These are phyloP conservation scores for Aspergillus sergii DNA, from an alignment of 2,329 filamentous ascomycete genomes.

Conservation along the genomic window DNA sequence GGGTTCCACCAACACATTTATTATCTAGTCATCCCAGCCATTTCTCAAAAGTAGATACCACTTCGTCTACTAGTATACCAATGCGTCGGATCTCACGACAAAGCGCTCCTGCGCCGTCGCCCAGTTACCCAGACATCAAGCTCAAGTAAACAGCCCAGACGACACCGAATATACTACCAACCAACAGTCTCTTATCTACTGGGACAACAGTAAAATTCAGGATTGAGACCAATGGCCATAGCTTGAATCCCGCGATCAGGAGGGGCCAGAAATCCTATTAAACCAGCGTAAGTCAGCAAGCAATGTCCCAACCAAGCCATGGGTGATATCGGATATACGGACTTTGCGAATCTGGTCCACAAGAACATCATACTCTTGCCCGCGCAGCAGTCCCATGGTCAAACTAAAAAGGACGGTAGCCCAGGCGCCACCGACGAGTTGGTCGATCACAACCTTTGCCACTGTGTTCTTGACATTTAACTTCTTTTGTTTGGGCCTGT, in stretches of 20 bases:
- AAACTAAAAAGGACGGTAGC: conserved; percentile 61
- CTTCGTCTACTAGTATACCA: background rate
- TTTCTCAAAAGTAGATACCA: background rate
- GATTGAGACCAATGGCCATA: conserved; percentile 45
- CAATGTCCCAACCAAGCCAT: background rate
- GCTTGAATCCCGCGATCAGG: conserved; percentile 41
- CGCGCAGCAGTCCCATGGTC: conserved; percentile 54
- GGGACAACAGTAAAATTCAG: conserved; percentile 43
- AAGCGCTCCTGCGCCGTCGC: background rate
- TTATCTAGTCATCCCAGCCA: background rate
- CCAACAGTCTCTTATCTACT: conserved; percentile 36
- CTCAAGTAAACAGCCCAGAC: conserved; percentile 45
- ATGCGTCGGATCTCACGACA: background rate
- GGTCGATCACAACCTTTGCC: conserved; percentile 62
- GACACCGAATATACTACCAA: conserved; percentile 40
- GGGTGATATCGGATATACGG: conserved; percentile 11
- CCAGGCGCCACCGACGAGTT: conserved; percentile 58
- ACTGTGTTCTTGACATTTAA: conserved; percentile 39
- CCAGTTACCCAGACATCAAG: conserved; percentile 28
- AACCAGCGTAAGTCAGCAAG: conserved; percentile 4
- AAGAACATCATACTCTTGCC: conserved; percentile 36
- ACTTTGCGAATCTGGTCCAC: conserved; percentile 37
- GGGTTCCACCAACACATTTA: background rate
- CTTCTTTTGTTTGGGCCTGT: conserved; percentile 19
- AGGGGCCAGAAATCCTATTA: conserved; percentile 40